Base-by-base conservation (phyloP, 2,329 filamentous ascomycete species). In the Byssothecium circinans region DNA sequence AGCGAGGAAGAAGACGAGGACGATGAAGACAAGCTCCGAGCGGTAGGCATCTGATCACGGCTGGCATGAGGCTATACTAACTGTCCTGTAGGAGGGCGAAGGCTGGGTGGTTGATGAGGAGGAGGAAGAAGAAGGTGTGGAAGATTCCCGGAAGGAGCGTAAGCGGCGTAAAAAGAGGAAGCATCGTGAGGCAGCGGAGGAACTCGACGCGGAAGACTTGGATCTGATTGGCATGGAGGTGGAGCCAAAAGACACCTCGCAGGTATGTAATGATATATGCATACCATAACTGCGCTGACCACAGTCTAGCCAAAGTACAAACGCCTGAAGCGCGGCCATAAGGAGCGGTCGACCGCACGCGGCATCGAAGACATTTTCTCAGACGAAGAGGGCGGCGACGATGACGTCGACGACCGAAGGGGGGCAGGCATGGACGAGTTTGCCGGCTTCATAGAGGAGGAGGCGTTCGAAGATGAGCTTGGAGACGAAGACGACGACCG, bases 31-130 rank as follows among this genome's bases (percentile, higher is more conserved):
- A 54, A 52, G 34, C 53, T 69, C 32, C 54, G 57, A 47, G 52
- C 64, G 56, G 67, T 64, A 62, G 59, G 67, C 37, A 23, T 36
- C 14, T 33, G 45, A 22, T 27, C 17, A 10, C 19, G 12, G 19
- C 19, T n/a, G 8, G 22, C 36, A 4, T 20, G 19, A 22, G 19
- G 3, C 19, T 30, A 36, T n/a, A 12, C 17, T 11, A 8, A 47
- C 62, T 66, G 44, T 66, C 51, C 15, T 5, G 38, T 46, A 96
- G 91, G 82, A 95, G 56, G 88, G 88, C 43, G 91, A 95, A 76
- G 92, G 91, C 20, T 99, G 97, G 74, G 96, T 99, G 57, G 90
- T 95, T 54, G 90, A 95, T 64, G 91, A 96, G 64, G 91, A 92
- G 52, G 87, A 89, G 50, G 87, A 87, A 39, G 82, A 85, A 25